Conservation (phyloP, 2,329 filamentous ascomycete species). For the Paecilomyces formosus region DNA sequence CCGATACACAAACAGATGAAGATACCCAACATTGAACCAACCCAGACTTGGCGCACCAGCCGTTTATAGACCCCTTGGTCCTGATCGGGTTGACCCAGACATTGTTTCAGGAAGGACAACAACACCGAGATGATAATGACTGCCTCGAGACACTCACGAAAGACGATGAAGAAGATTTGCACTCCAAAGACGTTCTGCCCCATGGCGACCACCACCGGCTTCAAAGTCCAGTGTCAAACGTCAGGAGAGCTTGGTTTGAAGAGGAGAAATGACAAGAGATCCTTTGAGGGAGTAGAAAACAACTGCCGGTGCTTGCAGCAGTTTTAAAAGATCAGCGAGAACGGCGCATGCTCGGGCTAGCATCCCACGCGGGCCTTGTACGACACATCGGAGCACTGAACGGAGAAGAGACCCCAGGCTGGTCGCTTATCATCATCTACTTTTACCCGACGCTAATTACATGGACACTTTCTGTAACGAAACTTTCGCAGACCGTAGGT, state of each 20-base stretch:
- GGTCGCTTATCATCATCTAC: not conserved
- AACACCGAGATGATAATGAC: slow-evolving; percentile 83
- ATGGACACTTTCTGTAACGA: not conserved
- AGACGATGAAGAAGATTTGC: slow-evolving; percentile 81
- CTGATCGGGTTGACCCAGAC: slow-evolving; percentile 54
- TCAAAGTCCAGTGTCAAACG: not conserved
- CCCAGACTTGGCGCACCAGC: slow-evolving; percentile 57
- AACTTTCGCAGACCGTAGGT: not conserved
- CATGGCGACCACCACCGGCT: not conserved
- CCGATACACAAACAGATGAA: slow-evolving; percentile 60
- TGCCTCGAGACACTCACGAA: slow-evolving; percentile 76
- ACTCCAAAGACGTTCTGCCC: not conserved
- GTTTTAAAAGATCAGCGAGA: not conserved
- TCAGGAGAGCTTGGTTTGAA: not conserved
- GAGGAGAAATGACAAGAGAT: not conserved
- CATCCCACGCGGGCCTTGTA: not conserved
- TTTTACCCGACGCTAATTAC: not conserved
- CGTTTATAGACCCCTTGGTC: slow-evolving; percentile 60
- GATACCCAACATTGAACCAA: slow-evolving; percentile 56
- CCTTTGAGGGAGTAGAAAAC: not conserved
- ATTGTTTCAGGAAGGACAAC: slow-evolving; percentile 77
- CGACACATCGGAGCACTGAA: not conserved
- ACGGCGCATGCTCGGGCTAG: not conserved
- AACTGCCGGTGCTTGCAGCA: not conserved
- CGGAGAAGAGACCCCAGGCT: not conserved